Percentiles rank a stretch among this genome's conserved stretches.
These are phyloP conservation scores for Amorphotheca resinae DNA, from an alignment of 495 filamentous ascomycete species.

Conservation along the genomic window DNA sequence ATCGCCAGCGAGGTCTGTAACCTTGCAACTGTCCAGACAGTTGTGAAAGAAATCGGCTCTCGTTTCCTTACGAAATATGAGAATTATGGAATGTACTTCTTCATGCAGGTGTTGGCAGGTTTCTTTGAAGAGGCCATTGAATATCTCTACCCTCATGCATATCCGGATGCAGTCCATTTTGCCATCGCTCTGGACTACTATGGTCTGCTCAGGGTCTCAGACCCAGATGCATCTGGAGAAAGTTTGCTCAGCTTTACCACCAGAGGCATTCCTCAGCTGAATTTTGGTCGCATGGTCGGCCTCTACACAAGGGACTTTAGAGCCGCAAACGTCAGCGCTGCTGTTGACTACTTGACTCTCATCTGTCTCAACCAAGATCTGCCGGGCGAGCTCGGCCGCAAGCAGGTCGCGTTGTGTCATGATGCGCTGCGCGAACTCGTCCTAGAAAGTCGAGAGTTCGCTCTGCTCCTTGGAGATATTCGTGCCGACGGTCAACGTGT, in stretches of 20 bases:
- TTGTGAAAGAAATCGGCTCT: constrained; percentile 80
- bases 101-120: constrained; percentile 76
- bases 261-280: constrained; percentile 75
- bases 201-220: constrained; percentile 74
- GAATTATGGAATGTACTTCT: constrained; percentile 38
- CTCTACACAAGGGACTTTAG: constrained; percentile 95
- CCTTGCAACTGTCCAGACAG: constrained; percentile 72
- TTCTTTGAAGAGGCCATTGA: constrained; percentile 92
- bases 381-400: constrained; percentile 53
- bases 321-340: constrained; percentile 69
- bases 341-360: constrained; percentile 84
- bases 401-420: constrained; percentile 74
- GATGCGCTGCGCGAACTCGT: constrained; percentile 92
- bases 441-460: constrained; percentile 87
- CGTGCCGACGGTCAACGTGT: constrained; percentile 67
- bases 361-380: constrained; percentile 90
- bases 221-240: constrained; percentile 52
- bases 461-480: constrained; percentile 86
- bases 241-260: constrained; percentile 59
- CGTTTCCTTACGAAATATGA: constrained; percentile 46
- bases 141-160: constrained; percentile 79
- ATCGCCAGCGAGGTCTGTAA: constrained; percentile 81
- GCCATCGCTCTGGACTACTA: constrained; percentile 84
- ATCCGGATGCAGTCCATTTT: constrained; percentile 89
- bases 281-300: constrained; percentile 84